Base-by-base conservation (phyloP, 129 eudicot species). In the Cynara cardunculus region DNA sequence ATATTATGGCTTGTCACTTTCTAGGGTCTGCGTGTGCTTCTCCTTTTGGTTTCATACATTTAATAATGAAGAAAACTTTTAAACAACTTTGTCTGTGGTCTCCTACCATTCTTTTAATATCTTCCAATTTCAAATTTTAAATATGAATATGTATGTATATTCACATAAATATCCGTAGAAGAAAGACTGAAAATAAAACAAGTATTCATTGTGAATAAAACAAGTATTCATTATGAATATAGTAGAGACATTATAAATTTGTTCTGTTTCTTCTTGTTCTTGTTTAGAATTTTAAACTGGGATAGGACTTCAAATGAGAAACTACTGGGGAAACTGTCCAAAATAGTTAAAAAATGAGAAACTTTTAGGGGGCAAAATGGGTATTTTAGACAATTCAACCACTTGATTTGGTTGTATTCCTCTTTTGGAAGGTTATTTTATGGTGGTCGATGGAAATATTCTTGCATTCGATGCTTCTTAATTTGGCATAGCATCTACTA, bases 1-100 rank as follows among this genome's bases (percentile, higher is more conserved):
- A 82, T 39, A 37, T 70, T 41, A 24, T 71, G 37, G 74, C 46
- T 71, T 71, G 86, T 83, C 82, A 61, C 37, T 83, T 83, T 83
- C 70, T 22, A 26, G 19, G 61, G 73, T 71, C 65, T 71, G 25
- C 74, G 86, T 83, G 86, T 71, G 78, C 86, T 71, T 32, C 67
- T 46, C 35, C 68, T 37, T 65, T 71, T 61, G 71, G 76, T 28
- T 72, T 62, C 49, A 77, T 71, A 34, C 78, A 70, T 83, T 83
- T 72, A 62, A 77, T 83, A 71, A 61, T 39, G 69, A 3, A 77
- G 24, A 13, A 12, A 59, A 39, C 74, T 27, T 83, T 69, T 59
- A n/a, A 56, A 21, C 70, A 62, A 83, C 39, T 76, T 82, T 83
- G 82, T 72, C 78, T 62, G 25, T 78, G 74, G 72, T 71, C 46